Base-by-base conservation (phyloP, 2,329 filamentous ascomycete species). In the Botrytis cinerea region DNA sequence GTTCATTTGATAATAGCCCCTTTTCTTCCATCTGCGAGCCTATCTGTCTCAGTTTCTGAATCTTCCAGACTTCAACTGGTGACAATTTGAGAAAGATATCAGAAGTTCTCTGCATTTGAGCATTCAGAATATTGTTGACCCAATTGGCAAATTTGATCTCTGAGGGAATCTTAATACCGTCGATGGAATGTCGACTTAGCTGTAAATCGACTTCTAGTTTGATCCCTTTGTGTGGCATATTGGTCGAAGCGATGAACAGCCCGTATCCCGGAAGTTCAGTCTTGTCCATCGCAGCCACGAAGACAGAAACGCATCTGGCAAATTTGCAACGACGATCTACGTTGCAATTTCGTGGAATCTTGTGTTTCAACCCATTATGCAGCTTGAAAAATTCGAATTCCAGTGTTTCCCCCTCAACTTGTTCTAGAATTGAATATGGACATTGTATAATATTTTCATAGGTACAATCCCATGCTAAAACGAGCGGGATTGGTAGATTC, bases 161-260 rank as follows among this genome's bases (percentile, higher is more conserved):
- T 0, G 35, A 32, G 1, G 48, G n/a, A n/a, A 68, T 68, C 3
- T 28, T 43, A 8, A n/a, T 9, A 2, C 66, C 66, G 1, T 57
- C 2, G 20, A 68, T 38, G 1, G 38, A 4, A 6, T 43, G 14
- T 32, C 18, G 35, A 9, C 35, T 25, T 1, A 68, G 14, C 8
- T 28, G 16, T 2, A 68, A 25, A 43, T 4, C 1, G 1, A 3
- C 6, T 25, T 32, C 22, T 1, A 43, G 4, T 12, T 10, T 14
- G 9, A 1, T 43, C 5, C 66, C 48, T 14, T 25, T 68, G 6
- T 32, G 4, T 16, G 48, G 25, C 66, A 57, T 68, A 4, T 14
- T 10, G 10, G 8, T 5, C 1, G 40, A 5, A 8, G 66, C 18
- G 5, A 6, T 6, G 7, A 68, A 68, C 0, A 9, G 0, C 10